These are phyloP conservation scores for Neurospora sp. DNA, from an alignment of 495 filamentous ascomycete species.

Conservation along the genomic window DNA sequence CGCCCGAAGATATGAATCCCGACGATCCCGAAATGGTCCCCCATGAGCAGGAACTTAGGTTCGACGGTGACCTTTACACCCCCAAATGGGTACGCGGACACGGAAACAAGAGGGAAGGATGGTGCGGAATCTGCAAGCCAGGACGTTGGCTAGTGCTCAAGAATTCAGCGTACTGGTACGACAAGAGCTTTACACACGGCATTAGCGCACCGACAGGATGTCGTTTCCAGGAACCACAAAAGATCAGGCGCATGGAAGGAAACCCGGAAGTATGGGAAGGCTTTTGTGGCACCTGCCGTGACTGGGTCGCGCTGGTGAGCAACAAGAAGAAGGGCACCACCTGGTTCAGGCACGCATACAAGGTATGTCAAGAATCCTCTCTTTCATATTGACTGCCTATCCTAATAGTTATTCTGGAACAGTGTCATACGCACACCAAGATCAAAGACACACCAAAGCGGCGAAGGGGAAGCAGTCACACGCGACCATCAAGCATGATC, in stretches of 20 bases:
- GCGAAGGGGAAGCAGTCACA: slow-evolving; percentile 53
- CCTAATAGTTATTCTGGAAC: neutral
- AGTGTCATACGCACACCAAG: slow-evolving; percentile 70
- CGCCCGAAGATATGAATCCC: slow-evolving; percentile 66
- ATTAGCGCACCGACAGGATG: slow-evolving; percentile 68
- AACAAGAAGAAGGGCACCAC: slow-evolving; percentile 82
- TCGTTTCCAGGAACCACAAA: slow-evolving; percentile 61
- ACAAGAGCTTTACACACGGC: slow-evolving; percentile 73
- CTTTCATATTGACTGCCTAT: neutral
- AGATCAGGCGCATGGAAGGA: slow-evolving; percentile 65
- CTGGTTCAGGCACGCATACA: slow-evolving; percentile 78
- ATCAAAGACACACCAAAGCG: slow-evolving; percentile 64
- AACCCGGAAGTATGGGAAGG: slow-evolving; percentile 77
- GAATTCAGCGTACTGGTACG: slow-evolving; percentile 81
- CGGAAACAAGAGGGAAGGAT: slow-evolving; percentile 74
- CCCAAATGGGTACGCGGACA: slow-evolving; percentile 69
- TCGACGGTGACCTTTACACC: slow-evolving; percentile 69
- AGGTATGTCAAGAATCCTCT: slow-evolving; percentile 39
- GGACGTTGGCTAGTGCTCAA: slow-evolving; percentile 74
- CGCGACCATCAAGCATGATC: slow-evolving; percentile 25
- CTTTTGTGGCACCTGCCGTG: slow-evolving; percentile 63
- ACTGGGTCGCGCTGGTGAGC: slow-evolving; percentile 70
- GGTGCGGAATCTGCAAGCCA: slow-evolving; percentile 77
- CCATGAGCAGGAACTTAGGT: slow-evolving; percentile 68
- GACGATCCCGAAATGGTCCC: slow-evolving; percentile 58